These are phyloP conservation scores for Scheffersomyces spartinae DNA, from an alignment of 805 yeast genomes.

Conservation along the genomic window DNA sequence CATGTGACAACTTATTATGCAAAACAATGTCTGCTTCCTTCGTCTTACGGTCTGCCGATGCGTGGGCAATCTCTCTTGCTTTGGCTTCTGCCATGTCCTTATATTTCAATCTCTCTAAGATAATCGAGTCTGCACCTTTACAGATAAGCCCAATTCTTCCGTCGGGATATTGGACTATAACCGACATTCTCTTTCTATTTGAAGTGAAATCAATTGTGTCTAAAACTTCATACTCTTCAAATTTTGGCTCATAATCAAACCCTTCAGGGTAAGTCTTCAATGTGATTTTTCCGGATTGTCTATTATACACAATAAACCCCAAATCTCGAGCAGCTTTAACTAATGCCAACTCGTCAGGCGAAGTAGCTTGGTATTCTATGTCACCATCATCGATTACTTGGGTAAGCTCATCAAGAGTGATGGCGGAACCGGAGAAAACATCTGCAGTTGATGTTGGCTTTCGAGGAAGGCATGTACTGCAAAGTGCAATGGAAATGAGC, in stretches of 20 bases:
- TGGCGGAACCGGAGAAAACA: too few relatives aligned
- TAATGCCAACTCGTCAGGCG: slow-evolving; percentile 93
- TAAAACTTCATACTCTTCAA: slow-evolving; percentile 62
- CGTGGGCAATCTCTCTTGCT: slow-evolving; percentile 47
- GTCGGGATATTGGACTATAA: slow-evolving; percentile 69
- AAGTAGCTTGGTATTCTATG: slow-evolving; percentile 81
- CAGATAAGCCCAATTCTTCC: slow-evolving; percentile 66
- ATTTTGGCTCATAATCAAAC: slow-evolving; percentile 47
- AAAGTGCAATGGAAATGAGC: slow-evolving; percentile 68
- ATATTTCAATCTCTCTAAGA: slow-evolving; percentile 59
- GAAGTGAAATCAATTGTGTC: slow-evolving; percentile 83
- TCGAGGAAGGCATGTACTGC: slow-evolving; percentile 85
- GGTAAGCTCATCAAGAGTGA: slow-evolving; percentile 5
- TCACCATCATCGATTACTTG: slow-evolving; percentile 23
- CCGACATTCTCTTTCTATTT: slow-evolving; percentile 87
- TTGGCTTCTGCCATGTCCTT: slow-evolving; percentile 50
- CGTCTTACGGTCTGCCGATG: slow-evolving; percentile 51
- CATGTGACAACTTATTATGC: slow-evolving; percentile 37
- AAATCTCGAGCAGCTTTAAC: slow-evolving; percentile 92
- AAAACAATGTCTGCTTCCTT: slow-evolving; percentile 70
- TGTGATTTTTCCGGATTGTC: slow-evolving; percentile 46
- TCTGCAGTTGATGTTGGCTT: slow-evolving; percentile 8
- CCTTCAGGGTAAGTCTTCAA: slow-evolving; percentile 80
- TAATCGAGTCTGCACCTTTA: slow-evolving; percentile 93
- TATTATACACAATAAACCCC: slow-evolving; percentile 77